A percentile compares a stretch with the other conserved stretches of the same genome.
Evolutionary conservation across 202 grass and related monocot genomes (phyloP).

Genomic region (Panicum virgatum): DNA sequence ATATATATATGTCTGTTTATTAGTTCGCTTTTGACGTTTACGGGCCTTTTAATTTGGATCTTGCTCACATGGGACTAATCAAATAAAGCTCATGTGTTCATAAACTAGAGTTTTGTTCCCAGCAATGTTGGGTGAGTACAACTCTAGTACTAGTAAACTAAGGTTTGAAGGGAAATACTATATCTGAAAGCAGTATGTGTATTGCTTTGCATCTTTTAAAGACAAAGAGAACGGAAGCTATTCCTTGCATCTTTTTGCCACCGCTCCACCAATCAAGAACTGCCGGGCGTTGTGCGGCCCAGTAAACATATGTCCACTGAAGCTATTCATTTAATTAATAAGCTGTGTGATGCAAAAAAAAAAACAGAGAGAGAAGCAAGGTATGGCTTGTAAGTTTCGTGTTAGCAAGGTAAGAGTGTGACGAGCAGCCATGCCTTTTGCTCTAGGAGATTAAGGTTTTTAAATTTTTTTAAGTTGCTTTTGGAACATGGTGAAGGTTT

Average conservation of each 20-base stretch:
- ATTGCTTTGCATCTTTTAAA: not conserved
- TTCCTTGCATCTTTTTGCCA: slow-evolving; percentile 19
- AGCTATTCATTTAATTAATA: not conserved
- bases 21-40: not conserved
- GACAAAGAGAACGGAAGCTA: not conserved
- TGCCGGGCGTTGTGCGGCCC: not conserved
- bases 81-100: not conserved
- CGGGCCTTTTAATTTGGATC: not conserved
- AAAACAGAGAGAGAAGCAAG: too few relatives aligned
- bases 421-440: not conserved
- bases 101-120: slow-evolving; percentile 15
- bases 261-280: not conserved
- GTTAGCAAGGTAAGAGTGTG: not conserved
- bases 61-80: not conserved
- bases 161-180: not conserved
- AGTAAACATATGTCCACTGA: not conserved
- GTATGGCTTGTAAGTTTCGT: not conserved
- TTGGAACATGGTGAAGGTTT: not conserved
- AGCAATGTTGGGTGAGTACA: not conserved
- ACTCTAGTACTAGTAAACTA: not conserved
- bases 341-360: not conserved
- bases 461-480: not conserved
- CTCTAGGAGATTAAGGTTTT: slow-evolving; percentile 20
- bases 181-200: not conserved
- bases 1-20: too few relatives aligned